phyloP scores from a whole-genome alignment of 805 yeast genomes.

The Trichomonascus vanleenenianus region DNA sequence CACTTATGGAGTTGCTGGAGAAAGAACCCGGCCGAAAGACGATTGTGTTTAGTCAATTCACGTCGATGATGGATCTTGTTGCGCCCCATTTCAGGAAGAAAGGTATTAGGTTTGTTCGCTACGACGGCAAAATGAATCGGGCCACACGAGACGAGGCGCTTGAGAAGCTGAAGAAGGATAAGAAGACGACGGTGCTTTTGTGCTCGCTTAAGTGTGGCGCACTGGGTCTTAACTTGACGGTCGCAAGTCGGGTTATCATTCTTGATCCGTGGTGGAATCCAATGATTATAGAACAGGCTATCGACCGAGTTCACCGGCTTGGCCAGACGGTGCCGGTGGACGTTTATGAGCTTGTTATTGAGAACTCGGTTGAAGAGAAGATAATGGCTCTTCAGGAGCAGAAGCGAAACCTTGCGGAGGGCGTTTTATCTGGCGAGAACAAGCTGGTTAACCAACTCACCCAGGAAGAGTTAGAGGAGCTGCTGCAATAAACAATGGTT shows the following conservation, averaged over 20 bases:
- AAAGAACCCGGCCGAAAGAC: slow-evolving; percentile 33
- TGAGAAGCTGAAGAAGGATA: slow-evolving; percentile 25
- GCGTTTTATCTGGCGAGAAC: slow-evolving; percentile 25
- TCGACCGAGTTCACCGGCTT: slow-evolving; percentile 43
- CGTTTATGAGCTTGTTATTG: slow-evolving; percentile 36
- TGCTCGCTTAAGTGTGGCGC: slow-evolving; percentile 41
- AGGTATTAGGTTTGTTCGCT: slow-evolving; percentile 29
- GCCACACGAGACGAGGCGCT: slow-evolving; percentile 28
- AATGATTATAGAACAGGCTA: slow-evolving; percentile 43
- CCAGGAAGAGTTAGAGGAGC: slow-evolving; percentile 16
- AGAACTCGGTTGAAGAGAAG: slow-evolving; percentile 35
- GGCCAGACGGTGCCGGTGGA: slow-evolving; percentile 40
- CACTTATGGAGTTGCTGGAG: slow-evolving; percentile 29
- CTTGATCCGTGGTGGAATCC: slow-evolving; percentile 48
- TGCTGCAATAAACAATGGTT: too few species aligned
- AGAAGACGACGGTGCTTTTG: slow-evolving; percentile 27
- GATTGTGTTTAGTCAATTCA: slow-evolving; percentile 40
- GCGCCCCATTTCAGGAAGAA: slow-evolving; percentile 25
- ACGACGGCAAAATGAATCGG: slow-evolving; percentile 32
- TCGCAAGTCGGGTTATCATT: slow-evolving; percentile 36
- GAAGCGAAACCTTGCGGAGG: slow-evolving; percentile 30
- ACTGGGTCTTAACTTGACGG: slow-evolving; percentile 37
- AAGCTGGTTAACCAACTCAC: slow-evolving; percentile 18
- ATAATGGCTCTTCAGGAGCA: slow-evolving; percentile 30
- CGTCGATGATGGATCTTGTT: slow-evolving; percentile 29